A percentile compares a stretch with the other conserved stretches of the same genome.
phyloP scores from a whole-genome alignment of 192 early-diverging fungal species.

The Podila clonocystis region DNA sequence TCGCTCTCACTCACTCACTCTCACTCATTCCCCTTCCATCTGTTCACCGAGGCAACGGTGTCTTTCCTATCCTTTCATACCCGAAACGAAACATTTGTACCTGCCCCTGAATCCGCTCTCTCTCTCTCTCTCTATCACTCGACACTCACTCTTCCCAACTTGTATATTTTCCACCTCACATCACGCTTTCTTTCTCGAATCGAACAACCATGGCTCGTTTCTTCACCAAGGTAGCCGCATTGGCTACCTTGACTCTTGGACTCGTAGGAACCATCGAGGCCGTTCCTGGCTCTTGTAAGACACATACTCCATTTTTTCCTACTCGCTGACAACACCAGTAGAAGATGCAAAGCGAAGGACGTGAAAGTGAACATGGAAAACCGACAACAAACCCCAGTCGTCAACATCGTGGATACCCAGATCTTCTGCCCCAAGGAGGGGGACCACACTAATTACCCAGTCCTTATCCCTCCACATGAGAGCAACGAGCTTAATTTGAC shows the following conservation, averaged over 20 bases:
- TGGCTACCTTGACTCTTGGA: not conserved
- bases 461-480: too few relatives aligned
- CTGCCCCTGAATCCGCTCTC: not conserved
- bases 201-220: not conserved
- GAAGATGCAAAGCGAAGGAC: not conserved
- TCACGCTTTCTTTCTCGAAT: not conserved
- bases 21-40: not conserved
- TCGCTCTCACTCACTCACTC: too few relatives aligned
- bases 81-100: not conserved
- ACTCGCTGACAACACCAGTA: not conserved
- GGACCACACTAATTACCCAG: too few relatives aligned
- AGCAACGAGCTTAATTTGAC: too few relatives aligned
- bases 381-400: too few relatives aligned
- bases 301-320: not conserved
- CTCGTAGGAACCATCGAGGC: not conserved
- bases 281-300: not conserved
- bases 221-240: not conserved
- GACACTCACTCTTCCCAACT: slow-evolving; percentile 10
- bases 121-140: too few relatives aligned
- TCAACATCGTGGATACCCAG: too few relatives aligned
- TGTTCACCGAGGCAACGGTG: not conserved
- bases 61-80: not conserved
- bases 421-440: too few relatives aligned
- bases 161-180: slow-evolving; percentile 1
- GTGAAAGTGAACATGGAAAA: too few relatives aligned